These are phyloP conservation scores for Cyamopsis tetragonoloba DNA, from an alignment of 306 rosid species.

Conservation along the genomic window DNA sequence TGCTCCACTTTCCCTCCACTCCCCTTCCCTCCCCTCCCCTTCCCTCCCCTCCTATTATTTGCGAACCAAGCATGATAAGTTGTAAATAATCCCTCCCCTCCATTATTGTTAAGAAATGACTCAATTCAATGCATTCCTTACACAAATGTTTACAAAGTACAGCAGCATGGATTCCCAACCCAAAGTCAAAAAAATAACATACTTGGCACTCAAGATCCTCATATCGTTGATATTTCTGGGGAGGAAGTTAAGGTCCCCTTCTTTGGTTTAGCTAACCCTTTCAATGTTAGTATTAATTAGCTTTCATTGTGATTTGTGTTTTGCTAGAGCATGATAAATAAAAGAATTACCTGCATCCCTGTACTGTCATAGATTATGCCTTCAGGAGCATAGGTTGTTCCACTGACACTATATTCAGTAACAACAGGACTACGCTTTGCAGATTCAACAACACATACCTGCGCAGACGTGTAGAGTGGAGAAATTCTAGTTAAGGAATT, in stretches of 20 bases:
- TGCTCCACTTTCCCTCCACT: too few species aligned
- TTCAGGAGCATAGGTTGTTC: constrained; percentile 91
- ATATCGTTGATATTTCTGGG: background rate
- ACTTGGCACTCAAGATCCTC: constrained; percentile 14
- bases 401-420: constrained; percentile 76
- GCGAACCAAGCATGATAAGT: too few species aligned
- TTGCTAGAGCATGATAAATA: constrained; percentile 15
- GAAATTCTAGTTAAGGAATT: background rate
- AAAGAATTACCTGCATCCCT: constrained; percentile 62
- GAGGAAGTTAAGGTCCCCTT: background rate
- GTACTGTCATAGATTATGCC: constrained; percentile 65
- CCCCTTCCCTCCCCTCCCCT: too few species aligned
- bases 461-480: constrained; percentile 25
- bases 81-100: too few species aligned
- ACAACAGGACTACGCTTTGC: constrained; percentile 53
- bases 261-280: background rate
- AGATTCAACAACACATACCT: constrained; percentile 91
- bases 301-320: background rate
- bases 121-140: background rate
- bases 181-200: background rate
- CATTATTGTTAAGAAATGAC: background rate
- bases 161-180: background rate
- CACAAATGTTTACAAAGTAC: background rate
- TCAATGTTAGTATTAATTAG: background rate
- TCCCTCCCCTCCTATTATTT: too few species aligned